Percentiles rank a stretch among this genome's conserved stretches.
Evolutionary conservation across 345 rosid species (phyloP).

Genomic region (Melaleuca quinquenervia): DNA sequence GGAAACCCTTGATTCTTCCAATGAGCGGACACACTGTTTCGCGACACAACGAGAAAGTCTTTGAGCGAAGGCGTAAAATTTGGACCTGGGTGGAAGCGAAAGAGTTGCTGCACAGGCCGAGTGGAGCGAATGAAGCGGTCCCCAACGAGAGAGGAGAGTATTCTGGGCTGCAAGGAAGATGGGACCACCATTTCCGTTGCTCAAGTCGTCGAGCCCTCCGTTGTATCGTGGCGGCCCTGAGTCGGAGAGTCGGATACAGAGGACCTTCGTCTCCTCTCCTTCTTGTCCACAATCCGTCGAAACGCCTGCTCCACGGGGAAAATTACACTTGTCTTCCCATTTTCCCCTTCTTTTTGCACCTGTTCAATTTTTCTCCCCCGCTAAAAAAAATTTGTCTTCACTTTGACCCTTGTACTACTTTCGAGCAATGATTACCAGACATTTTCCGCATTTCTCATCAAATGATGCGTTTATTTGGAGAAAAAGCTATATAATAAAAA

Average conservation of each 20-base stretch:
- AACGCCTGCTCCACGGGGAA: background rate
- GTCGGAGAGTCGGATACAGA: background rate
- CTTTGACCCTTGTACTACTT: background rate
- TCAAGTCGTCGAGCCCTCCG: background rate
- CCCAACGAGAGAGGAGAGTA: conserved; percentile 54
- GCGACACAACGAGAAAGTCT: background rate
- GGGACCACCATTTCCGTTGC: conserved; percentile 39
- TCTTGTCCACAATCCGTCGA: background rate
- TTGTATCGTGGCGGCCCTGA: background rate
- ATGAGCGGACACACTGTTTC: background rate
- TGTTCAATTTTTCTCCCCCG: background rate
- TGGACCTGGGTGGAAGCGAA: conserved; percentile 40
- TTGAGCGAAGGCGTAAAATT: background rate
- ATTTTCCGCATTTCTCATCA: background rate
- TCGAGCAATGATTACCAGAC: background rate
- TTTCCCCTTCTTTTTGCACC: background rate
- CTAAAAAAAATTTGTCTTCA: background rate
- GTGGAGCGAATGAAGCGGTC: conserved; percentile 29
- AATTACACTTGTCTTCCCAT: background rate
- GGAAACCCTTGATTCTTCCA: conserved; percentile 23
- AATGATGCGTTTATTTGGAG: too few relatives aligned
- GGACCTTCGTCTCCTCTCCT: background rate
- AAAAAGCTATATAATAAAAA: too few relatives aligned
- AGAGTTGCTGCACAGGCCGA: conserved; percentile 37
- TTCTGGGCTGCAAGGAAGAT: conserved; percentile 44